These are phyloP conservation scores for Starmerella vitae DNA, from an alignment of 805 yeast genomes.

Conservation along the genomic window DNA sequence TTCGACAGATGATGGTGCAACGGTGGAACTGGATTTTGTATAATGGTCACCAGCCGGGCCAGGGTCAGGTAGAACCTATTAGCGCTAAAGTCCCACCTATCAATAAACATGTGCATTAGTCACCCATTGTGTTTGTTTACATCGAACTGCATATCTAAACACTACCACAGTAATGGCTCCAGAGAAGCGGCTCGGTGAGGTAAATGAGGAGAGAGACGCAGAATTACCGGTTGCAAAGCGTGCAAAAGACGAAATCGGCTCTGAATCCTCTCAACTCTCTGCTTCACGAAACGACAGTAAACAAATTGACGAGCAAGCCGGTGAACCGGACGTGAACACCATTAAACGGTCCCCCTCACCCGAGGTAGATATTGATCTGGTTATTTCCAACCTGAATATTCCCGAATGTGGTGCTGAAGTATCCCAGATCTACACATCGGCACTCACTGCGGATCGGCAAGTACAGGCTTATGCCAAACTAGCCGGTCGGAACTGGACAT, in stretches of 20 bases:
- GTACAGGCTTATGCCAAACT: slow-evolving; percentile 97
- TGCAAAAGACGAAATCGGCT: not conserved
- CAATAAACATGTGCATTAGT: slow-evolving; percentile 11
- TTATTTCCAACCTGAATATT: slow-evolving; percentile 50
- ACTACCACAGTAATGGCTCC: slow-evolving; percentile 10
- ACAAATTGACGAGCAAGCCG: not conserved
- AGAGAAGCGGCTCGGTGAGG: slow-evolving; percentile 15
- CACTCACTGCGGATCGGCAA: slow-evolving; percentile 48
- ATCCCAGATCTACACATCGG: slow-evolving; percentile 58
- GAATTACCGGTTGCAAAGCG: slow-evolving; percentile 1
- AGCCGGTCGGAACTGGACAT: slow-evolving; percentile 89
- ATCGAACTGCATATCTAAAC: slow-evolving; percentile 11
- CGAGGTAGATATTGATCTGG: slow-evolving; percentile 24
- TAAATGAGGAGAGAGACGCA: not conserved
- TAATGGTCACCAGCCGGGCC: no score
- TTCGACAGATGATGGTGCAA: no score
- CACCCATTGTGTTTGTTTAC: slow-evolving; percentile 15
- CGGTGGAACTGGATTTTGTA: no score
- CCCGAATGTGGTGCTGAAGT: slow-evolving; percentile 71
- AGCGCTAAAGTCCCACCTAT: no score
- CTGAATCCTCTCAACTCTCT: not conserved
- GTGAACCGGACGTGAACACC: not conserved
- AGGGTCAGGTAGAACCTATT: no score
- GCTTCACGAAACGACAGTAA: not conserved
- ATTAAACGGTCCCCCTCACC: not conserved